Base-by-base conservation (phyloP, 805 yeast genomes). In the Torulaspora maleeae region DNA sequence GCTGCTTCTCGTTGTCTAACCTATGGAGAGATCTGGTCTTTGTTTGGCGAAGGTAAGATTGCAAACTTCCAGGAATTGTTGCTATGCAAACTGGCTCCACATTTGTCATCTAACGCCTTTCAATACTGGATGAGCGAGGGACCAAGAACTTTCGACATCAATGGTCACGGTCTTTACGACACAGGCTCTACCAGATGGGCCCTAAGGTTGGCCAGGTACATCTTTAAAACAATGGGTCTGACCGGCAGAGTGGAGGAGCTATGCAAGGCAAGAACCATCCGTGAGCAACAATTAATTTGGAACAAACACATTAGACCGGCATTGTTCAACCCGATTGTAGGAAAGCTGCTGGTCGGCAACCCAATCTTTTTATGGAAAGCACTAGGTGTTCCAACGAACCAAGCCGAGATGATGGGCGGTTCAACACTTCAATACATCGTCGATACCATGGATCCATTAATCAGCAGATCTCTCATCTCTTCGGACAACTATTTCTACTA, bases 151-250 rank as follows among this genome's bases (percentile, higher is more conserved):
- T 86, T 86, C 58, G 59, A 59, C 42, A 55, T 67, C 5, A 68
- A 73, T 12, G 82, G 85, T 1, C 67, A 61, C 35, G 95, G 95
- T 16, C 68, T 86, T 32, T 82, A 82, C 55, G 87, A 86, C 56
- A 86, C 93, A 5, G 95, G 95, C 0, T 83, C 86, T 24, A 82
- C 95, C 1, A 75, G 91, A 64, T 86, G 95, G 95, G 95, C 95
- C 1, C 68, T 86, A 43, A 73, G 90, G 58, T 66, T 83, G 48
- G 83, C 88, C 8, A 73, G 73, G 49, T 76, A 73, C 50, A 69
- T 84, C 1, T 84, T 86, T 69, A 68, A 68, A 25, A 41, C 77
- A 1, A 71, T 80, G 45, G 84, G 89, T 0, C 70, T 79, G 17
- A 54, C 70, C 27, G 64, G 63, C 9, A 71, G 75, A 43, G 78